A percentile compares a stretch with the other conserved stretches of the same genome.
Evolutionary conservation across 2,329 filamentous ascomycete species (phyloP).

Genomic region (Cercospora sp.): DNA sequence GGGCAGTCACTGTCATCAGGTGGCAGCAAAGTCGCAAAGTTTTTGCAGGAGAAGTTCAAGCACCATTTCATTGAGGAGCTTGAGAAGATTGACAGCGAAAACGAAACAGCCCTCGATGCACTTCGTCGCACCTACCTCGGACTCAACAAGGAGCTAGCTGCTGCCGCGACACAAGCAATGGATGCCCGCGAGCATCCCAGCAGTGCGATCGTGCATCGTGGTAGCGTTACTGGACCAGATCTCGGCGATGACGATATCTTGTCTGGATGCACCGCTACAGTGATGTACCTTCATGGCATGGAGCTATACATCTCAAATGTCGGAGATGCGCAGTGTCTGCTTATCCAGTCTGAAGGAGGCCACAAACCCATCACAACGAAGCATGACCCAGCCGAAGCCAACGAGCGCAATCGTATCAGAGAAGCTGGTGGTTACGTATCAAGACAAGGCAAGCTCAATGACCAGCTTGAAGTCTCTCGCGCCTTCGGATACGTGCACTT

Average conservation of each 20-base stretch:
- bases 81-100: slow-evolving; percentile 60
- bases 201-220: slow-evolving; percentile 61
- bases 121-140: slow-evolving; percentile 81
- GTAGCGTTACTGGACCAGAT: slow-evolving; percentile 69
- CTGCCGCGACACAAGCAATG: slow-evolving; percentile 74
- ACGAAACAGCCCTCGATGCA: slow-evolving; percentile 78
- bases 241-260: slow-evolving; percentile 86
- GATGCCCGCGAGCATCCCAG: slow-evolving; percentile 66
- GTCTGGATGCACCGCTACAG: slow-evolving; percentile 87
- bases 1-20: slow-evolving; percentile 85
- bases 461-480: slow-evolving; percentile 83
- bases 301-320: slow-evolving; percentile 94
- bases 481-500: slow-evolving; percentile 94
- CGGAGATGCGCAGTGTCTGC: slow-evolving; percentile 90
- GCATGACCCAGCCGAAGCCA: slow-evolving; percentile 86
- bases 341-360: slow-evolving; percentile 84
- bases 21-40: slow-evolving; percentile 95
- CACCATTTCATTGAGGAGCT: slow-evolving; percentile 80
- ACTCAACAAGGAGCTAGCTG: slow-evolving; percentile 91
- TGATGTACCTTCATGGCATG: slow-evolving; percentile 84
- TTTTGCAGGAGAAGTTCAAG: slow-evolving; percentile 92
- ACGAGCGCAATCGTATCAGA: slow-evolving; percentile 83
- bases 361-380: slow-evolving; percentile 83
- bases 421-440: slow-evolving; percentile 96
- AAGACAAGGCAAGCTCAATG: slow-evolving; percentile 89